These are phyloP conservation scores for Sisymbrium altissimum DNA, from an alignment of 345 rosid species.

Conservation along the genomic window DNA sequence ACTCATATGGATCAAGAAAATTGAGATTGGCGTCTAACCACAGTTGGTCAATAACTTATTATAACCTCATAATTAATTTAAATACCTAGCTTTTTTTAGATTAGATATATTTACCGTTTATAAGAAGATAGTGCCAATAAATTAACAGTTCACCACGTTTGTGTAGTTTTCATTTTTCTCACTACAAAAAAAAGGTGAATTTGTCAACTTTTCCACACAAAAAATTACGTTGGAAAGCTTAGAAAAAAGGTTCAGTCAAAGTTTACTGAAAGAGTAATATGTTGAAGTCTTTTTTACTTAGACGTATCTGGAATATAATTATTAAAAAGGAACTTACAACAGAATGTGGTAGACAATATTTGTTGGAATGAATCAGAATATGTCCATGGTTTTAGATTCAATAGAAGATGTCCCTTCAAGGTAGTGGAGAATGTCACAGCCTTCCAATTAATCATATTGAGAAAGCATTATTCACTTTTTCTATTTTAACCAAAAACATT, in stretches of 20 bases:
- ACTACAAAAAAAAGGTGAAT: background rate
- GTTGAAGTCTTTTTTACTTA: background rate
- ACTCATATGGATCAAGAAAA: no score
- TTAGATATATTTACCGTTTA: background rate
- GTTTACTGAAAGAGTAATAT: no score
- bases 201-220: background rate
- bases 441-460: conserved; percentile 2
- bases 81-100: background rate
- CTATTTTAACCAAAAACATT: background rate
- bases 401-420: background rate
- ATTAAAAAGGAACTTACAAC: background rate
- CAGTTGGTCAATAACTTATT: background rate
- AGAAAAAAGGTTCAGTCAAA: no score
- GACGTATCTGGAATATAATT: background rate
- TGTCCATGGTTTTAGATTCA: conserved; percentile 3
- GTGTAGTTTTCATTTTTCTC: background rate
- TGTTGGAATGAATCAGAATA: background rate
- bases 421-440: conserved; percentile 5
- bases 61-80: background rate
- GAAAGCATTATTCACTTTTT: background rate
- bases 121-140: background rate
- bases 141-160: background rate
- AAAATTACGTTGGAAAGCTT: background rate
- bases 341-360: background rate
- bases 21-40: background rate